Evolutionary conservation across 1,139 yeast genomes (phyloP).

Genomic region (Blastobotrys buckinghamii): DNA sequence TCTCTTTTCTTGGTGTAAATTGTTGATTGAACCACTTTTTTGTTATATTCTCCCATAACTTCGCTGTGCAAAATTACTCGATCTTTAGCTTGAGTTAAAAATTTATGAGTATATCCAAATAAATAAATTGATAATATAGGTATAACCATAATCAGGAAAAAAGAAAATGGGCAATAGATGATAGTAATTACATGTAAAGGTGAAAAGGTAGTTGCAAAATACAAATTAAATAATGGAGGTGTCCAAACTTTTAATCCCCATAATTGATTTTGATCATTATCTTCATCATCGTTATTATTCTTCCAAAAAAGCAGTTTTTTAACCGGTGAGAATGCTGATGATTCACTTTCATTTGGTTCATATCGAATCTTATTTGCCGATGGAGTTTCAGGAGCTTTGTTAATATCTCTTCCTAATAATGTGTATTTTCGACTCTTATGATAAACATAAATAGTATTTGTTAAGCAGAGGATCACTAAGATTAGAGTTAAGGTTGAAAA

Average conservation of each 20-base stretch:
- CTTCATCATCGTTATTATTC: neutral
- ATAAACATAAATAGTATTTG: conserved; percentile 35
- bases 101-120: conserved; percentile 40
- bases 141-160: conserved; percentile 29
- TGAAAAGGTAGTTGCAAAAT: conserved; percentile 48
- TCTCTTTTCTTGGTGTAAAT: conserved; percentile 51
- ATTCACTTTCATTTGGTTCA: conserved; percentile 17
- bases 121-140: conserved; percentile 39
- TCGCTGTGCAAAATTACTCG: conserved; percentile 57
- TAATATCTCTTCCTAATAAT: conserved; percentile 35
- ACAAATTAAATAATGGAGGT: conserved; percentile 48
- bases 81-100: conserved; percentile 48
- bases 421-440: conserved; percentile 39
- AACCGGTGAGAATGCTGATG: conserved; percentile 8
- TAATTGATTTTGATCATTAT: conserved; percentile 16
- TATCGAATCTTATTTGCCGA: conserved; percentile 34
- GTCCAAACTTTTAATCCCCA: conserved; percentile 59
- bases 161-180: conserved; percentile 39
- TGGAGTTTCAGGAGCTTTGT: conserved; percentile 36
- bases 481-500: conserved; percentile 15
- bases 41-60: conserved; percentile 57
- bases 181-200: conserved; percentile 47
- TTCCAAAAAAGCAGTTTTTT: conserved; percentile 10
- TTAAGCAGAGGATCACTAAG: conserved; percentile 18
- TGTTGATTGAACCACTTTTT: conserved; percentile 60